Percentiles rank a stretch among this genome's conserved stretches.
phyloP scores from a whole-genome alignment of 441 rosid genomes.

The Erodium texanum region DNA sequence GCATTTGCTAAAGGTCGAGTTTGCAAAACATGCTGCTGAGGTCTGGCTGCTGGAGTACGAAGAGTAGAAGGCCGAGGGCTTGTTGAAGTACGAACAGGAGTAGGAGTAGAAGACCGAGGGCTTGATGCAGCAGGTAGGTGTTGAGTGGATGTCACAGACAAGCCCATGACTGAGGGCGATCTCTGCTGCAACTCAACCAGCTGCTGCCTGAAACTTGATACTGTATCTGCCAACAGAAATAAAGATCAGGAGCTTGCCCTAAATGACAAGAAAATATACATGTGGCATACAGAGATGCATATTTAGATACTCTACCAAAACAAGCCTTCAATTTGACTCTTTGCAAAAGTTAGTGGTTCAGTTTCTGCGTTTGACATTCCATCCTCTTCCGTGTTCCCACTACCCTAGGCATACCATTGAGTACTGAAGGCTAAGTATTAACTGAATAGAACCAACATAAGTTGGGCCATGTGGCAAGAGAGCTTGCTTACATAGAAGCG shows the following conservation, averaged over 20 bases:
- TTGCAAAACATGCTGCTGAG: conserved; percentile 23
- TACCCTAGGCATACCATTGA: not conserved
- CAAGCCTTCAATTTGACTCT: not conserved
- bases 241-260: conserved; percentile 10
- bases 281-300: not conserved
- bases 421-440: not conserved
- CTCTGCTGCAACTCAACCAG: not conserved
- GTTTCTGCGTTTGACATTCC: not conserved
- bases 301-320: not conserved
- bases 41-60: not conserved
- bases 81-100: too few species aligned
- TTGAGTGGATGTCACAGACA: conserved; percentile 10
- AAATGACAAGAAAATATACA: not conserved
- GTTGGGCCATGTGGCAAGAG: too few species aligned
- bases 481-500: too few species aligned
- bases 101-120: conserved; percentile 16
- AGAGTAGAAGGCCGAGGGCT: too few species aligned
- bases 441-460: too few species aligned
- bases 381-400: not conserved
- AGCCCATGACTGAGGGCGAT: conserved; percentile 22
- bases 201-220: conserved; percentile 35
- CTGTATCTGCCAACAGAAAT: conserved; percentile 34
- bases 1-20: conserved; percentile 22
- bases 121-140: conserved; percentile 11
- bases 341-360: not conserved